Conservation (phyloP, 768 basidiomycete species). For the Trametes coccinea region DNA sequence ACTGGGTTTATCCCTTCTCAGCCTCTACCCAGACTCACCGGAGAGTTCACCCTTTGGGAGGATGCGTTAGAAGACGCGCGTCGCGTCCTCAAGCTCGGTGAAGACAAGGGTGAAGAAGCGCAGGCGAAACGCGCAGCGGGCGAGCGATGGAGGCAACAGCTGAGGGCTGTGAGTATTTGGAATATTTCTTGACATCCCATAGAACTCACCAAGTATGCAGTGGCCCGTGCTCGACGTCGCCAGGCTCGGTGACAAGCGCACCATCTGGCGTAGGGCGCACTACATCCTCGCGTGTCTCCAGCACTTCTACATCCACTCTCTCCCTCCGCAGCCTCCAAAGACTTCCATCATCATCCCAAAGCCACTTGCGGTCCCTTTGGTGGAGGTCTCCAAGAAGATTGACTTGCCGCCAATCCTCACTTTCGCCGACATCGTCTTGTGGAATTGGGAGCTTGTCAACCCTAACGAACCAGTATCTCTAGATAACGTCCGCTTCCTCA, state of each 20-base stretch:
- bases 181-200: neutral
- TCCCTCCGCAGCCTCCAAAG: slow-evolving; percentile 44
- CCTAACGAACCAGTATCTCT: slow-evolving; percentile 57
- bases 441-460: slow-evolving; percentile 77
- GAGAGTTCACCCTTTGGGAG: slow-evolving; percentile 71
- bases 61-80: slow-evolving; percentile 55
- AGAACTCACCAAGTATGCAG: slow-evolving; percentile 38
- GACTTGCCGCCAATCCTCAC: slow-evolving; percentile 93
- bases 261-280: slow-evolving; percentile 80
- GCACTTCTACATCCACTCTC: slow-evolving; percentile 89
- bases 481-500: slow-evolving; percentile 72
- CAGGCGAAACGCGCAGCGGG: slow-evolving; percentile 51
- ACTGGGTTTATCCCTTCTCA: slow-evolving; percentile 85
- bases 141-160: slow-evolving; percentile 65
- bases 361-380: slow-evolving; percentile 75
- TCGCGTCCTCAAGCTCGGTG: slow-evolving; percentile 55
- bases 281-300: slow-evolving; percentile 86
- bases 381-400: slow-evolving; percentile 70
- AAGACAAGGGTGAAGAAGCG: slow-evolving; percentile 51
- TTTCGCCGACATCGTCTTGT: slow-evolving; percentile 94
- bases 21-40: slow-evolving; percentile 57
- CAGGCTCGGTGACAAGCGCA: slow-evolving; percentile 52
- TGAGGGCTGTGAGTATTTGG: slow-evolving; percentile 57
- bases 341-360: slow-evolving; percentile 63
- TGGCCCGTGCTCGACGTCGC: slow-evolving; percentile 69